Conservation (phyloP, 805 yeast genomes). For the Suhomyces prunicola region DNA sequence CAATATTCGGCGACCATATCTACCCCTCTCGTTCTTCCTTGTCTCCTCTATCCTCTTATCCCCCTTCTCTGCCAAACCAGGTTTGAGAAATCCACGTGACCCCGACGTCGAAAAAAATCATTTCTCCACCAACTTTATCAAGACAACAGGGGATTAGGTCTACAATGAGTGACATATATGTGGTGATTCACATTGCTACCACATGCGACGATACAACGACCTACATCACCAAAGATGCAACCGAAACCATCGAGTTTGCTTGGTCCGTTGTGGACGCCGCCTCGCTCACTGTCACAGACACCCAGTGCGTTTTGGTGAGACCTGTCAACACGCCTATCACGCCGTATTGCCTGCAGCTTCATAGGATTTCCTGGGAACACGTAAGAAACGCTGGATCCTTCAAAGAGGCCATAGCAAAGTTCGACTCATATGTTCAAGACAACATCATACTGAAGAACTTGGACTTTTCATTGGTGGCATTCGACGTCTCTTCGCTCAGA, state of each 20-base stretch:
- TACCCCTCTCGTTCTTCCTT: not conserved
- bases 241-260: slow-evolving; percentile 64
- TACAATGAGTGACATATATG: slow-evolving; percentile 52
- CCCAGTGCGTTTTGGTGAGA: slow-evolving; percentile 49
- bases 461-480: slow-evolving; percentile 64
- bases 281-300: slow-evolving; percentile 40
- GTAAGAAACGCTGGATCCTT: slow-evolving; percentile 57
- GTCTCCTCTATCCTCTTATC: not conserved
- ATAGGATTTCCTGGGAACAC: slow-evolving; percentile 59
- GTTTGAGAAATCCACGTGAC: slow-evolving; percentile 6
- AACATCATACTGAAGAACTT: slow-evolving; percentile 37
- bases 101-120: slow-evolving; percentile 6
- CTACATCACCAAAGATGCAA: slow-evolving; percentile 60
- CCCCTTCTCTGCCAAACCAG: not conserved
- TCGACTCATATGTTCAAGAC: slow-evolving; percentile 51
- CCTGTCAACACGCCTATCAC: slow-evolving; percentile 69
- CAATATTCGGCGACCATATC: not conserved
- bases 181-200: slow-evolving; percentile 59
- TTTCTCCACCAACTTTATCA: not conserved
- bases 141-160: not conserved
- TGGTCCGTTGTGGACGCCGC: slow-evolving; percentile 62
- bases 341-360: slow-evolving; percentile 48
- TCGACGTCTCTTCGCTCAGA: slow-evolving; percentile 67
- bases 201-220: slow-evolving; percentile 65
- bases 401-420: slow-evolving; percentile 56